Evolutionary conservation across 139 green algal genomes (phyloP), one percentile per base, ranked within the genome.

Genomic region (Trebouxia sp.): DNA sequence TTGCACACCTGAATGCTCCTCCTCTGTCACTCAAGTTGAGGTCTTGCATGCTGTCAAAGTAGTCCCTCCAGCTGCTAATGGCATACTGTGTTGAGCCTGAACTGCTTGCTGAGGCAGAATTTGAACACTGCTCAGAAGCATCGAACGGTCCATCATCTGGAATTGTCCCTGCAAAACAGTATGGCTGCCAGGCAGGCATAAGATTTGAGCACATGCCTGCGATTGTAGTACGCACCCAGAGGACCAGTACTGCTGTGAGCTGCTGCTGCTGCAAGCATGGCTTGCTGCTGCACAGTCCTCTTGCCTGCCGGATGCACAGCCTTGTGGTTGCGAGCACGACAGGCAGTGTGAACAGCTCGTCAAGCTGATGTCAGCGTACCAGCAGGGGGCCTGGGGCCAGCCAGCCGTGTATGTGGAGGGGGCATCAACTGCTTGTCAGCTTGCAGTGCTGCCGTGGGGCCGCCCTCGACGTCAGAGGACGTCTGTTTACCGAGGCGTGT

Each of bases 1-100:
- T 30, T 45, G 56, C 14, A 1, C 30, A 83, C 78, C 78, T 83
- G 78, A 83, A 83, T 7, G 65, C 67, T 32, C 30, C 65, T 14
- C 53, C 51, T 30, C 78, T 43, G 8, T 51, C 65, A 20, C 50
- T 28, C 43, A 76, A 17, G 6, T 51, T 28, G n/a, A 83, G 22
- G 30, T 83, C 45, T 32, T 30, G 30, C 10, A 32, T 11, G 42
- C 58, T 26, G 24, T 83, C 78, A 62, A 83, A 83, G 22, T 83
- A 83, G 6, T 77, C 45, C 38, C 78, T 45, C 78, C 78, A 83
- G 15, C 37, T 53, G 28, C 39, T 37, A n/a, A 77, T 2, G 37
- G 43, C 6, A 30, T 75, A 45, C 35, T 75, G 37, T n/a, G 26
- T 66, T 8, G n/a, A 39, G 55, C n/a, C 37, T 28, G 24, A 1